Base-by-base conservation (phyloP, 371 early-diverging fungal species). In the Cokeromyces recurvatus region DNA sequence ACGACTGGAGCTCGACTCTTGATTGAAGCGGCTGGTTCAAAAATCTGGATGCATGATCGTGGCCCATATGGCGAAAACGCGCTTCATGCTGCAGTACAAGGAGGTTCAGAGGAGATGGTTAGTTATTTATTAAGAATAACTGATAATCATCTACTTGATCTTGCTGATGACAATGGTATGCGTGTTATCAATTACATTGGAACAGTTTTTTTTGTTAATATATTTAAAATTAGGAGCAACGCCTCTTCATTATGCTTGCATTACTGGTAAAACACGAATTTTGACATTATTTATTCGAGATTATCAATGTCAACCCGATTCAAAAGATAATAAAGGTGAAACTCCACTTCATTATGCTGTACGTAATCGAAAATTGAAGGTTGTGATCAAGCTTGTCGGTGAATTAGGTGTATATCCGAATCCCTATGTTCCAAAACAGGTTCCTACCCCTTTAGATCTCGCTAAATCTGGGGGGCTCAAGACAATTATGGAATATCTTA, bases 161-260 rank as follows among this genome's bases (percentile, higher is more conserved):
- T 38, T 22, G 27, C 45, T 10, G 72, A 72, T 25, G 46, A 40
- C 14, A 23, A 42, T 29, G 72, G 71, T 70, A 34, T 34, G 35
- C 27, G 8, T 29, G 5, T n/a, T n/a, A n/a, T n/a, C n/a, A n/a
- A n/a, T n/a, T n/a, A n/a, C n/a, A n/a, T n/a, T n/a, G n/a, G n/a
- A n/a, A n/a, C n/a, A 37, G 27, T 16, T 2, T 27, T 17, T 36
- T 15, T 19, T 42, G 16, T 24, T 32, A 21, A 32, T 25, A 12
- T 8, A 29, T 29, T 29, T 29, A 36, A 35, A 43, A 21, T 24
- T 55, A 72, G 72, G 74, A 16, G 68, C 71, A 6, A 68, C 68
- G 9, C 62, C 68, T 16, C 55, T 74, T 23, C 74, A 74, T 47
- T 70, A 70, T 52, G 74, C 74, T n/a, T 68, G 66, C 44, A 57